These are phyloP conservation scores for Lactarius psammicola DNA, from an alignment of 768 basidiomycete species.

Conservation along the genomic window DNA sequence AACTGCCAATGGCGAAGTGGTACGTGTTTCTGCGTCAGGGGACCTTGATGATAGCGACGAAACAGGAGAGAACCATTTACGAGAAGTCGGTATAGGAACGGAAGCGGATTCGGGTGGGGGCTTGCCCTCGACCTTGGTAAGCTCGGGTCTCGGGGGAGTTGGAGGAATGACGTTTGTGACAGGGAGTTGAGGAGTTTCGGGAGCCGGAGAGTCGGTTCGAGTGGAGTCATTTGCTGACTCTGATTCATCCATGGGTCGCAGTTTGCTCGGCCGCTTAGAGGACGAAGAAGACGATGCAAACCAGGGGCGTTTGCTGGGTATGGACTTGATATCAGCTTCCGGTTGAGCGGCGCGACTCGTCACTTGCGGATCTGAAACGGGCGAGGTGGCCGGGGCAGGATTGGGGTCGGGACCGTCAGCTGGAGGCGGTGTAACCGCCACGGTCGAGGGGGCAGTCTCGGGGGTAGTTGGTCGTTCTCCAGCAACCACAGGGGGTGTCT, in stretches of 20 bases:
- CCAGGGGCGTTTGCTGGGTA: slow-evolving; percentile 25
- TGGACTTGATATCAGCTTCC: neutral
- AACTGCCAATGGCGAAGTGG: slow-evolving; percentile 3
- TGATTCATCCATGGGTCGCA: neutral
- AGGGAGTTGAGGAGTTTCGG: slow-evolving; percentile 1
- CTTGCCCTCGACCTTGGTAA: neutral
- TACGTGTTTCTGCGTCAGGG: slow-evolving; percentile 4
- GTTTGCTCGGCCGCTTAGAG: slow-evolving; percentile 13
- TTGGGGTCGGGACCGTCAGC: neutral
- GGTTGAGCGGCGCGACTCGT: neutral
- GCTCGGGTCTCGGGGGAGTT: slow-evolving; percentile 19
- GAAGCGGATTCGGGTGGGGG: neutral
- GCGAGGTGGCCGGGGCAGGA: neutral
- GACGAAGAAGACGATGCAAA: slow-evolving; percentile 17
- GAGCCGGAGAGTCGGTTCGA: neutral
- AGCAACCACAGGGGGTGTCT: neutral
- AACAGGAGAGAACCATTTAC: slow-evolving; percentile 14
- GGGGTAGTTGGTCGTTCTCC: neutral
- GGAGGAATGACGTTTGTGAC: slow-evolving; percentile 23
- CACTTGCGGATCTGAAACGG: neutral
- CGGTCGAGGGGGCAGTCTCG: neutral
- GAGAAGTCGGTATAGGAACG: slow-evolving; percentile 12
- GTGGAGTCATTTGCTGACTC: neutral
- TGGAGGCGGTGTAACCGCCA: neutral
- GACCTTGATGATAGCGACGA: neutral